phyloP scores from a whole-genome alignment of 306 rosid genomes.

The Castanea crenata region DNA sequence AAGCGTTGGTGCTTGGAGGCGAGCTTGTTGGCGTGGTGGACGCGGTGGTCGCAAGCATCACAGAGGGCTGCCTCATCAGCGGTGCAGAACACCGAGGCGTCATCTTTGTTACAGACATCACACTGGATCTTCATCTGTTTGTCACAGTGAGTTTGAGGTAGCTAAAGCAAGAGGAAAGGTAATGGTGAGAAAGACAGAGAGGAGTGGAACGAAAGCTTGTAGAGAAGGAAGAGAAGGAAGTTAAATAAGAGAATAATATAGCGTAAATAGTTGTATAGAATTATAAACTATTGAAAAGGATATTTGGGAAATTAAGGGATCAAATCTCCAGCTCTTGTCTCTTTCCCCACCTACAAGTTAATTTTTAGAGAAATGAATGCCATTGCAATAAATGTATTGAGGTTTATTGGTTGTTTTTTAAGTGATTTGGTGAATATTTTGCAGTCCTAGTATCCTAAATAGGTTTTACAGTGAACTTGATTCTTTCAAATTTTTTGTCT shows the following conservation, averaged over 20 bases:
- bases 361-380: not conserved
- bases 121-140: constrained; percentile 82
- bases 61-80: constrained; percentile 97
- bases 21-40: constrained; percentile 94
- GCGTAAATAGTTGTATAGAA: not conserved
- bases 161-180: not conserved
- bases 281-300: not conserved
- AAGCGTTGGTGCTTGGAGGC: constrained; percentile 93
- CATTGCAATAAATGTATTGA: too few relatives aligned
- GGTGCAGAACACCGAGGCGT: constrained; percentile 82
- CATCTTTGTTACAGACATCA: constrained; percentile 70
- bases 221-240: not conserved
- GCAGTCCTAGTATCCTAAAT: too few relatives aligned
- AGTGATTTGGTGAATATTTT: too few relatives aligned
- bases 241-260: not conserved
- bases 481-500: too few relatives aligned
- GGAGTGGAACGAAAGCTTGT: not conserved
- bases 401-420: too few relatives aligned
- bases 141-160: too few relatives aligned
- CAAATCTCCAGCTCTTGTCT: not conserved
- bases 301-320: not conserved
- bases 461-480: too few relatives aligned
- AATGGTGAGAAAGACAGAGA: not conserved
- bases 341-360: not conserved
- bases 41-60: constrained; percentile 72